Percentiles rank a stretch among this genome's conserved stretches.
phyloP scores from a whole-genome alignment of 768 basidiomycete genomes.

The Dictyophora rubrovolvata region DNA sequence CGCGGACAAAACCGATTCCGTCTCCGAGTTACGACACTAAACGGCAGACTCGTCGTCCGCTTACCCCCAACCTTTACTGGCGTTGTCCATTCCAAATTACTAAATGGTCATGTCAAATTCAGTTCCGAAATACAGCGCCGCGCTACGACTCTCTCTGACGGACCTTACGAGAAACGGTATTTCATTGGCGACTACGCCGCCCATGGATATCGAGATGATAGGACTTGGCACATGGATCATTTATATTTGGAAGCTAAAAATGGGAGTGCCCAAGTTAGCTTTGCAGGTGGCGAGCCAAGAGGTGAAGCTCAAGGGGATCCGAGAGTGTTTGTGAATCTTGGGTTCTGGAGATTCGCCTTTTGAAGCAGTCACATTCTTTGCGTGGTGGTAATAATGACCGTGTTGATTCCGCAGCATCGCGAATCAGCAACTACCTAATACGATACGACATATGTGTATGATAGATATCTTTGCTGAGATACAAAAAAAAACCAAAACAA shows the following conservation, averaged over 20 bases:
- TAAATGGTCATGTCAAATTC: neutral
- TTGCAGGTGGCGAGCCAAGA: conserved; percentile 23
- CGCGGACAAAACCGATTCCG: neutral
- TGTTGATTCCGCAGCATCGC: too few species aligned
- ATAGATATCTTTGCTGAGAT: too few species aligned
- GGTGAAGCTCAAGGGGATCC: too few species aligned
- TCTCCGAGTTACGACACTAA: neutral
- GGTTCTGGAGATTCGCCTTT: too few species aligned
- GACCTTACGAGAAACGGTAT: neutral
- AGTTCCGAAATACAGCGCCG: neutral
- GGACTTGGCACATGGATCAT: conserved; percentile 30
- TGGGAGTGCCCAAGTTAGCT: conserved; percentile 29
- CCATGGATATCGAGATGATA: conserved; percentile 11
- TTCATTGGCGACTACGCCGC: conserved; percentile 1
- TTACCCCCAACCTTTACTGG: conserved; percentile 1
- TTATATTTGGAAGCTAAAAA: conserved; percentile 25
- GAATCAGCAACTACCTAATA: too few species aligned
- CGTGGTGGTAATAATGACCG: too few species aligned
- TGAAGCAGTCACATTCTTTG: too few species aligned
- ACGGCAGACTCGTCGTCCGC: neutral
- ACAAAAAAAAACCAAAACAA: too few species aligned
- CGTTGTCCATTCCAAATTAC: neutral
- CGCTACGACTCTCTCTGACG: neutral
- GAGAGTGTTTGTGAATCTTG: too few species aligned
- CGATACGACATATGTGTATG: too few species aligned